Percentiles rank a stretch among this genome's conserved stretches.
These are phyloP conservation scores for Austroboletus novae-zelandiae DNA, from an alignment of 1,284 basidiomycete species.

Conservation along the genomic window DNA sequence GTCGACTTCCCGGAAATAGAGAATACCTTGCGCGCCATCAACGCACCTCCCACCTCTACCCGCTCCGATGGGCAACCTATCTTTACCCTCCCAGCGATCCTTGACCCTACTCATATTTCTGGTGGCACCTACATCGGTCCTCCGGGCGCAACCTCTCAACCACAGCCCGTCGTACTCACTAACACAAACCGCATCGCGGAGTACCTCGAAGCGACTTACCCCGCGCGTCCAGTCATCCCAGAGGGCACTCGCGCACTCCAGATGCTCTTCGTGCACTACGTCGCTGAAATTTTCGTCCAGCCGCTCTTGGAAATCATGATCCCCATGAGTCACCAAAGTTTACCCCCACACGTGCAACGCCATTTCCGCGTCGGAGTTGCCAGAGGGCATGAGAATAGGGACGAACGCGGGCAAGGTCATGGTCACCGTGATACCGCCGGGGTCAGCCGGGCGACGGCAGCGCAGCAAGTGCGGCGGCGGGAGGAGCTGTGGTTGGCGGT, in stretches of 20 bases:
- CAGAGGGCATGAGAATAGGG: not conserved
- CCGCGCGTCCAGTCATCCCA: conserved; percentile 65
- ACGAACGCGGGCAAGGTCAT: not conserved
- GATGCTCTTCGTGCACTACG: conserved; percentile 64
- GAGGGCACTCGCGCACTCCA: conserved; percentile 67
- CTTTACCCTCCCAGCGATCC: conserved; percentile 66
- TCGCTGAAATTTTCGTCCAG: conserved; percentile 62
- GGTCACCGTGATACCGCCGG: not conserved
- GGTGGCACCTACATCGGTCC: conserved; percentile 1
- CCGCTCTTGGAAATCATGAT: conserved; percentile 69
- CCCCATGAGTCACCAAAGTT: conserved; percentile 59
- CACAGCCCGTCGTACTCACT: conserved; percentile 46
- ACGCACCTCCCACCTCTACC: conserved; percentile 53
- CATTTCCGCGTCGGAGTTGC: conserved; percentile 38
- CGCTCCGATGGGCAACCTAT: conserved; percentile 56
- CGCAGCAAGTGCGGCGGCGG: conserved; percentile 38
- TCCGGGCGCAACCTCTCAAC: conserved; percentile 20
- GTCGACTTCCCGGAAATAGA: conserved; percentile 69
- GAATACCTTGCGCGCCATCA: conserved; percentile 51
- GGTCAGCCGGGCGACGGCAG: not conserved
- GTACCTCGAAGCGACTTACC: conserved; percentile 66
- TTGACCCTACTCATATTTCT: conserved; percentile 35
- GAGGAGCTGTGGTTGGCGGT: conserved; percentile 64
- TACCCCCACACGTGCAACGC: conserved; percentile 53
- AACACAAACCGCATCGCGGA: conserved; percentile 63